Evolutionary conservation across 2,329 filamentous ascomycete species (phyloP), one percentile per base, ranked within the genome.

Genomic region (Leptosphaerulina australis): DNA sequence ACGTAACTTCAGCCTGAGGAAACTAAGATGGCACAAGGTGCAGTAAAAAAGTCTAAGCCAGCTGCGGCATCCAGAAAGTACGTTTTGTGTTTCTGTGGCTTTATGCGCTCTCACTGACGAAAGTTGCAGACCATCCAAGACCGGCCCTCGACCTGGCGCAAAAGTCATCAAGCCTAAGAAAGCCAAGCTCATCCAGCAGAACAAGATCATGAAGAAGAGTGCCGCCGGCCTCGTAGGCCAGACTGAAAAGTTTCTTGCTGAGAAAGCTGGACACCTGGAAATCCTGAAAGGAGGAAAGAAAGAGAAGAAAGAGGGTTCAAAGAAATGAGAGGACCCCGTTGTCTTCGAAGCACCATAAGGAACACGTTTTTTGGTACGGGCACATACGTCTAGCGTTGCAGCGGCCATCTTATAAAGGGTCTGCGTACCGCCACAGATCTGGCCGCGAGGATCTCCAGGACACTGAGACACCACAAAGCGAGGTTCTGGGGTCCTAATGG

Each of bases 211-310:
- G 43, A 88, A 81, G 81, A 87, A 88, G 79, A 77, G 83, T 55
- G 80, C 83, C 0, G 76, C 82, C 0, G 85, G 85, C 0, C 72
- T 90, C 30, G 81, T 81, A 3, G 81, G 80, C 0, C 78, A 83
- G 74, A 90, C 87, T n/a, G 87, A 90, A 66, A 81, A 81, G 53
- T 81, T 79, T 55, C 77, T 90, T 8, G 87, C 86, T 10, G 77
- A 83, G 54, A 83, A 83, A 63, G 87, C 86, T 4, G 87, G 87
- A 11, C 87, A 90, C 78, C 64, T 90, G 64, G 87, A 90, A 70
- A 66, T 90, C 64, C 69, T 90, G 64, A 79, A 78, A 49, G 85
- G 85, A 2, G 86, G 85, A 10, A 88, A 87, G 79, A 86, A 82
- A 72, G 74, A 76, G 31, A 68, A 63, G 57, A 63, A 61, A 38